phyloP scores from a whole-genome alignment of 805 yeast genomes.

The Ogataea naganishii region DNA sequence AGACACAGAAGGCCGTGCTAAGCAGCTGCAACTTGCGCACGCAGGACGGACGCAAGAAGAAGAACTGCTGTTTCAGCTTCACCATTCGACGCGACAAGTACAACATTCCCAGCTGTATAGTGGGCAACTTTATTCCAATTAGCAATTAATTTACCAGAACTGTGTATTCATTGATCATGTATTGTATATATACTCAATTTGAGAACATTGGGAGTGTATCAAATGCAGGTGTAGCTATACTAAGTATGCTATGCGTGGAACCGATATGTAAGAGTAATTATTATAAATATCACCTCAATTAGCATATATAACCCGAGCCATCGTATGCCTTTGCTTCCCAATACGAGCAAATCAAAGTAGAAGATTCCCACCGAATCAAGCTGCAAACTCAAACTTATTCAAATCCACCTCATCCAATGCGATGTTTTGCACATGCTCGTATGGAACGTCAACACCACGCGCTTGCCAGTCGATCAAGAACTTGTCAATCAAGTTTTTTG shows the following conservation, averaged over 20 bases:
- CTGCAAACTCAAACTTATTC: background rate
- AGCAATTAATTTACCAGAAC: conserved; percentile 6
- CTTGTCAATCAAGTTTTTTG: conserved; percentile 17
- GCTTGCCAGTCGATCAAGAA: conserved; percentile 12
- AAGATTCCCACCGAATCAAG: too few species aligned
- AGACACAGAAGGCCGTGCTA: conserved; percentile 89
- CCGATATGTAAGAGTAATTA: too few species aligned
- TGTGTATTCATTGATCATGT: too few species aligned
- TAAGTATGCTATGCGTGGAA: too few species aligned
- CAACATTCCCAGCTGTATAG: conserved; percentile 92
- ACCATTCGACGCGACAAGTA: conserved; percentile 88
- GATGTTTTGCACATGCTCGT: conserved; percentile 3
- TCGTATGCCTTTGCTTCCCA: too few species aligned
- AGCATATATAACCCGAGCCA: too few species aligned
- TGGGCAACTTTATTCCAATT: conserved; percentile 90
- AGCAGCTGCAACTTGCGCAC: conserved; percentile 86
- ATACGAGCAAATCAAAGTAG: too few species aligned
- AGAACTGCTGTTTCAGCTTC: conserved; percentile 88
- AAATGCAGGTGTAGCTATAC: too few species aligned
- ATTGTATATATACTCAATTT: too few species aligned
- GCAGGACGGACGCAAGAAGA: conserved; percentile 68
- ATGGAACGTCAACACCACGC: background rate
- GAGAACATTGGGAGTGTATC: too few species aligned
- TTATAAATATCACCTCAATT: too few species aligned
- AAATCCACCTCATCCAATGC: conserved; percentile 1